Evolutionary conservation across 2,329 filamentous ascomycete species (phyloP), one percentile per base, ranked within the genome.

Genomic region (Didymella segeticola): DNA sequence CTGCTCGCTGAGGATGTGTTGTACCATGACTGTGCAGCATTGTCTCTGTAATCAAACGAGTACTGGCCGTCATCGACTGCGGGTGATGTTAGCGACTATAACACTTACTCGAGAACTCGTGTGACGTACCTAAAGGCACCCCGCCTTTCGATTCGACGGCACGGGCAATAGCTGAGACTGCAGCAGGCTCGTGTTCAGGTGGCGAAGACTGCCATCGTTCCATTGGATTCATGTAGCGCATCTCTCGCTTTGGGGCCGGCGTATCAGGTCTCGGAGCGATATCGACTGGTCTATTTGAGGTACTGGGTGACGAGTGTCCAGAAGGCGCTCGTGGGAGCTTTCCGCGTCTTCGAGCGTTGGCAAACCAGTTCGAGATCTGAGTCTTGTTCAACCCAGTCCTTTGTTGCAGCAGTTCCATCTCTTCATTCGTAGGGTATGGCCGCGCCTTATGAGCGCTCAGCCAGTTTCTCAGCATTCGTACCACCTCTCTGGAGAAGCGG

Each of bases 131-230:
- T 10, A 50, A 30, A 11, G 41, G n/a, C 9, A 42, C 25, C 17
- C 52, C 52, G 5, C 34, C 52, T 12, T 41, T 55, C n/a, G 46
- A 55, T n/a, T 63, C 63, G 43, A 69, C 61, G 2, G 67, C 65
- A 25, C 63, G 60, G 43, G 62, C 64, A 22, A 70, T 70, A 8
- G 54, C 67, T 12, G 52, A 47, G 9, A 55, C 61, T 20, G 60
- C 58, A 25, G 66, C 67, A 3, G 65, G 64, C 41, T 70, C 67
- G 41, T 66, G 61, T 47, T 70, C 67, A 1, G 67, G 67, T 5
- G 67, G 67, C 3, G 66, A 69, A 19, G 67, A 60, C 22, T 65
- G 59, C 67, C 67, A 70, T n/a, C 67, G 58, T 30, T 70, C 60
- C 55, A 70, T 53, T 1, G 67, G 67, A 30, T 64, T 58, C 41